Evolutionary conservation across 2,329 filamentous ascomycete species (phyloP), one percentile per base, ranked within the genome.

Genomic region (Apiospora saccharicola): DNA sequence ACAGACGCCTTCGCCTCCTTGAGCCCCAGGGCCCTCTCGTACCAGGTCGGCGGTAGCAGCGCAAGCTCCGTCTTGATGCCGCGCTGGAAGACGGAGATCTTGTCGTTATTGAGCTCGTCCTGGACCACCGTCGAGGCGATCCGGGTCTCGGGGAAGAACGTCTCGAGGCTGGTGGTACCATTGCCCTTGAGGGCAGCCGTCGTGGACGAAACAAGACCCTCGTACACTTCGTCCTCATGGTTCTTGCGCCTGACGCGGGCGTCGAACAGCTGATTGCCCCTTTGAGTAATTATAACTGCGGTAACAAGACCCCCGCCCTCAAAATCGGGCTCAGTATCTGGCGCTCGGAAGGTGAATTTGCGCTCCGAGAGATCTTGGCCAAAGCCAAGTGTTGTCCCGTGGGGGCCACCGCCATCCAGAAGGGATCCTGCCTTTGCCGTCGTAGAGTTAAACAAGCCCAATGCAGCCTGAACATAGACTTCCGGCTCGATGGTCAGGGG

Each of bases 1-100:
- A 98, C 94, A 70, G 93, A 96, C 73, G 96, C 95, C 8, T 91
- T 87, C 0, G 89, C 88, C 79, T 97, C 94, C 81, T 94, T 95
- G 74, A 93, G 85, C 0, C 96, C 95, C 10, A 98, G 86, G 0
- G 94, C 95, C 83, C 97, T 96, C 77, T 95, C 93, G 72, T 93
- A 92, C 95, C 95, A 99, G 64, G 86, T 86, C 0, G 96, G 95
- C 24, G 84, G 83, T 53, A 88, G 80, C n/a, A 92, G 82, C 13
- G 82, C 82, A 37, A 92, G 81, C 73, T 91, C 87, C 7, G 88
- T 90, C 83, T 90, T 90, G 75, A 84, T 81, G 14, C 90, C 90
- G 68, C 87, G 85, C 79, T 92, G 94, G 86, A 98, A 99, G 14
- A 97, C 87, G 0, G 93, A 93, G 44, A 98, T 82, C 73, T 88